A percentile compares a stretch with the other conserved stretches of the same genome.
phyloP scores from a whole-genome alignment of 2,329 filamentous ascomycete genomes.

The Aspergillus carbonarius region DNA sequence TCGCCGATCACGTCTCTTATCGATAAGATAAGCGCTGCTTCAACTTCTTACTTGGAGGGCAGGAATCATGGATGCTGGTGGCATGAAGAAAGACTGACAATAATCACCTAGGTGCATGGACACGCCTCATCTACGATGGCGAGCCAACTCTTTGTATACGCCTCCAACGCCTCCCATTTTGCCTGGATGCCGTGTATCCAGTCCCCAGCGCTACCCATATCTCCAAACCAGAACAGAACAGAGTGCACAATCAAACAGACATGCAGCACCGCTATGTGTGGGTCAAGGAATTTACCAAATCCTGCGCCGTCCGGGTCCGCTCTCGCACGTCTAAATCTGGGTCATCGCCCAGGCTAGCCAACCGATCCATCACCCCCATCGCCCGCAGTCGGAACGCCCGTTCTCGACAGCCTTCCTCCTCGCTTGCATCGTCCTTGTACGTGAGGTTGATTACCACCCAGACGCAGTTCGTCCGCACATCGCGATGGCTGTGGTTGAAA shows the following conservation, averaged over 20 bases:
- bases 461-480: slow-evolving; percentile 75
- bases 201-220: slow-evolving; percentile 2
- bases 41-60: no score
- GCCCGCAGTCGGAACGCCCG: slow-evolving; percentile 68
- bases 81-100: no score
- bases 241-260: slow-evolving; percentile 1
- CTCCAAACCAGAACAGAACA: neutral
- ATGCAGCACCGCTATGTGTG: slow-evolving; percentile 17
- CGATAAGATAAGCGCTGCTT: neutral
- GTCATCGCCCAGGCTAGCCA: slow-evolving; percentile 66
- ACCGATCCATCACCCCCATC: slow-evolving; percentile 67
- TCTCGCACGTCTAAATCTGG: slow-evolving; percentile 78
- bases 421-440: slow-evolving; percentile 72
- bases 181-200: neutral
- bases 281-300: slow-evolving; percentile 58
- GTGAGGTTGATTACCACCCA: slow-evolving; percentile 85
- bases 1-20: neutral
- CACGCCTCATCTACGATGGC: neutral
- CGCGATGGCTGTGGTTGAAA: slow-evolving; percentile 68
- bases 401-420: slow-evolving; percentile 63
- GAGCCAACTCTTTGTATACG: neutral
- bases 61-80: neutral
- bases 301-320: slow-evolving; percentile 74
- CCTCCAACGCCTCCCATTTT: slow-evolving; percentile 2
- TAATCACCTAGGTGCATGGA: neutral